Evolutionary conservation across 495 filamentous ascomycete species (phyloP), one percentile per base, ranked within the genome.

Genomic region (Platismatia glauca): DNA sequence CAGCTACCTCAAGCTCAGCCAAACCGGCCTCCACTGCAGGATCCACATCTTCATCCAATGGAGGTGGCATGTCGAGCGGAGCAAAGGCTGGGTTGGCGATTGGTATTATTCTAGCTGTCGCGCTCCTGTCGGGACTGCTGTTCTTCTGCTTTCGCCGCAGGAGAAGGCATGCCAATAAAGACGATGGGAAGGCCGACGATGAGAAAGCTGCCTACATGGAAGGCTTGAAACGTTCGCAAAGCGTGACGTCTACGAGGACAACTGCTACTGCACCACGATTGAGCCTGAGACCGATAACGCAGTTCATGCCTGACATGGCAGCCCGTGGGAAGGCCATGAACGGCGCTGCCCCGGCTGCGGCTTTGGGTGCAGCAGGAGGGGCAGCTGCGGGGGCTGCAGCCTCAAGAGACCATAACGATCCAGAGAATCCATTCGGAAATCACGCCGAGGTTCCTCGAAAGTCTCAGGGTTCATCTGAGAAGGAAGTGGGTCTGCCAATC

Each of bases 61-160:
- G 75, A 20, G 68, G 68, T 57, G 86, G 84, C 29, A 76, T 86
- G 67, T 83, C 82, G 46, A 75, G 76, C 37, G 89, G 85, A 44
- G 87, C 85, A 44, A 93, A 89, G 69, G 92, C 90, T 31, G 95
- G 95, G 59, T 77, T 97, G 57, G 87, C 86, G 5, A 86, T 96
- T 70, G 92, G 91, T 65, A 82, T 90, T 50, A 69, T 90, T 44
- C 66, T 91, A 4, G 82, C 80, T 15, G 73, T 95, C 37, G 78
- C 86, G 41, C 68, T 88, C 18, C 64, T 89, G 46, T 71, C 86
- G 18, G 82, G 72, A 27, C 56, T 89, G 29, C 73, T 87, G 31
- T 78, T 91, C 60, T 85, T 84, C 71, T 80, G 89, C 66, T 77
- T 84, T 56, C 80, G 79, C 64, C 84, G 90, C 73, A 89, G 79